Base-by-base conservation (phyloP, 2,329 filamentous ascomycete genomes). In the Setomelanomma holmii region DNA sequence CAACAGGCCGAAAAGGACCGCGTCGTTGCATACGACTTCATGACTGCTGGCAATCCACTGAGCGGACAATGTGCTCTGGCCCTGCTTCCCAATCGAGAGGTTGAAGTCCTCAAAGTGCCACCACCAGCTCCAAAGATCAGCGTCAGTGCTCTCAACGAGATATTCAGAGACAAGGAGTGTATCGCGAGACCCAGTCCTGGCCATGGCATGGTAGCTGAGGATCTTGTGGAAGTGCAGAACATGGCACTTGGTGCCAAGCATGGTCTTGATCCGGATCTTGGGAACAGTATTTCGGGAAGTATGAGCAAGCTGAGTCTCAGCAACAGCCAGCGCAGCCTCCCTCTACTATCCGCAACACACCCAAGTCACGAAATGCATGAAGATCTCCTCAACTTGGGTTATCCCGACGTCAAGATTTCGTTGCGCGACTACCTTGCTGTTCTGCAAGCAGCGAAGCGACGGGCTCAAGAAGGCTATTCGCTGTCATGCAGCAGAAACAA, bases 401-500 rank as follows among this genome's bases (percentile, higher is more conserved):
- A 72, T 46, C 75, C 74, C 1, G 58, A 71, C 4, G 62, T 70
- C 20, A 69, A 66, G 33, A 42, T 75, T n/a, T 54, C 60, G 2
- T 52, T 76, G 12, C 44, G 58, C n/a, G 73, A 76, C 42, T 68
- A 66, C 16, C 57, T 76, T 3, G 69, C 69, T n/a, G 49, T 62
- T 3, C 56, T 75, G 5, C 63, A 73, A 38, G 68, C 82, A 5
- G 77, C 79, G 40, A 79, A 79, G 38, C 72, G 79, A 56, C 79
- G 86, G 12, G 86, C 84, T 62, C 77, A 79, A 51, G 82, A 84
- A 64, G 86, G 80, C 14, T 82, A 82, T 55, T 72, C 78, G 5
- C 78, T 87, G 40, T 78, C 92, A 63, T 86, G 85, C 52, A 74
- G 76, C 14, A 82, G 78, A 41, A 95, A 95, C 64, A 82, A 83